phyloP scores from a whole-genome alignment of 2,329 filamentous ascomycete genomes.

The Xylariales sp. region DNA sequence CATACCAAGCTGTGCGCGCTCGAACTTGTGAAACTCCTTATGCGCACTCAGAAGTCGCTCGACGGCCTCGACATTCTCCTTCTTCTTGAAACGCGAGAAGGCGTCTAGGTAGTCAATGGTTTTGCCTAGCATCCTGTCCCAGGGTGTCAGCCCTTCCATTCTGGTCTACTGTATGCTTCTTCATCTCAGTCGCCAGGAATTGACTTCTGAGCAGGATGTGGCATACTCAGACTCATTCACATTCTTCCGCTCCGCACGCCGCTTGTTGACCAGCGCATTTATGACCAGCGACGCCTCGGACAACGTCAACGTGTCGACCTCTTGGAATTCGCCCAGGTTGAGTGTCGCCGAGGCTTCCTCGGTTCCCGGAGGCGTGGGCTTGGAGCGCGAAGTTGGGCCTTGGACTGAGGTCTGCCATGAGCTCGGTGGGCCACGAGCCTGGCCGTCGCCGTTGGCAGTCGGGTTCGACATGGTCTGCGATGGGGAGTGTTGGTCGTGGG shows the following conservation, averaged over 20 bases:
- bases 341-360: slow-evolving; percentile 81
- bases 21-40: slow-evolving; percentile 81
- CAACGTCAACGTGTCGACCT: slow-evolving; percentile 85
- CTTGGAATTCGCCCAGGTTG: slow-evolving; percentile 87
- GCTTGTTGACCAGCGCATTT: slow-evolving; percentile 79
- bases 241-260: slow-evolving; percentile 74
- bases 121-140: slow-evolving; percentile 68
- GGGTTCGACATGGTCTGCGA: slow-evolving; percentile 30
- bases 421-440: slow-evolving; percentile 26
- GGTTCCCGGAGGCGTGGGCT: slow-evolving; percentile 67
- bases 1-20: slow-evolving; percentile 85
- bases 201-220: neutral
- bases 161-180: neutral
- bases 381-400: slow-evolving; percentile 57
- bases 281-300: slow-evolving; percentile 91
- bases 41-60: slow-evolving; percentile 78
- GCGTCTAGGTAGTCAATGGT: slow-evolving; percentile 90
- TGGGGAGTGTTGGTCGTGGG: neutral
- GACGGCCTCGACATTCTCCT: slow-evolving; percentile 91
- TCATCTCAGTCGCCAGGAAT: neutral
- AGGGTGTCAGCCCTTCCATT: slow-evolving; percentile 1
- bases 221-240: slow-evolving; percentile 79
- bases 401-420: too few relatives aligned
- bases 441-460: slow-evolving; percentile 1
- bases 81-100: slow-evolving; percentile 93